phyloP scores from a whole-genome alignment of 2,329 filamentous ascomycete genomes.

The Aspergillus glaucus region DNA sequence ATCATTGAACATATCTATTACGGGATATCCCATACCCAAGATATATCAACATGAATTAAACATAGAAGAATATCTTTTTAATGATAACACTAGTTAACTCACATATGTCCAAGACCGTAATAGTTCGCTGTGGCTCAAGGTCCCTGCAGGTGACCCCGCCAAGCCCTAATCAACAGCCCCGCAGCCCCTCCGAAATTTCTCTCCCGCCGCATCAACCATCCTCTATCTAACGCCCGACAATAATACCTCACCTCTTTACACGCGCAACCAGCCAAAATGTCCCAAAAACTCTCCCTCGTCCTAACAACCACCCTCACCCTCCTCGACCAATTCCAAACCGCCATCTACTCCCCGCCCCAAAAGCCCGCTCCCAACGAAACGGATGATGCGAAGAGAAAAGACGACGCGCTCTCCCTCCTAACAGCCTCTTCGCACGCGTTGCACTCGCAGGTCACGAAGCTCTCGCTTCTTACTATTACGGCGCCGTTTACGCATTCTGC shows the following conservation, averaged over 20 bases:
- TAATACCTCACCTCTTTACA: background rate
- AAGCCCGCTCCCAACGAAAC: constrained; percentile 5
- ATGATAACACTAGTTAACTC: background rate
- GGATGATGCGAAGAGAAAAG: constrained; percentile 6
- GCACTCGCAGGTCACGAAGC: constrained; percentile 76
- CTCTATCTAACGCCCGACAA: background rate
- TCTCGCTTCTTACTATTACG: constrained; percentile 80
- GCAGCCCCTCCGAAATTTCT: constrained; percentile 24
- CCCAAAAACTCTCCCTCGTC: constrained; percentile 24
- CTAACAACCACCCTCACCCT: constrained; percentile 32
- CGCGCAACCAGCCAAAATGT: constrained; percentile 17
- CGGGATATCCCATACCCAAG: too few relatives aligned
- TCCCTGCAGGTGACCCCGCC: constrained; percentile 19
- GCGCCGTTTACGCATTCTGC: constrained; percentile 79
- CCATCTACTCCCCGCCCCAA: constrained; percentile 23
- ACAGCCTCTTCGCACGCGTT: constrained; percentile 67
- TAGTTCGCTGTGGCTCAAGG: background rate
- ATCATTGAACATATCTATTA: too few relatives aligned
- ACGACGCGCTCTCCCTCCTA: constrained; percentile 58
- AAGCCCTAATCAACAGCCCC: constrained; percentile 28
- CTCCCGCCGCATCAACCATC: constrained; percentile 4
- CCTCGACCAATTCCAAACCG: constrained; percentile 33
- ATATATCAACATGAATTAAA: background rate
- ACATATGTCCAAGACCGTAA: background rate
- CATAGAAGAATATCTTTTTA: background rate